phyloP scores from a whole-genome alignment of 148 eudicot species.

The Amaranthus cruentus region DNA sequence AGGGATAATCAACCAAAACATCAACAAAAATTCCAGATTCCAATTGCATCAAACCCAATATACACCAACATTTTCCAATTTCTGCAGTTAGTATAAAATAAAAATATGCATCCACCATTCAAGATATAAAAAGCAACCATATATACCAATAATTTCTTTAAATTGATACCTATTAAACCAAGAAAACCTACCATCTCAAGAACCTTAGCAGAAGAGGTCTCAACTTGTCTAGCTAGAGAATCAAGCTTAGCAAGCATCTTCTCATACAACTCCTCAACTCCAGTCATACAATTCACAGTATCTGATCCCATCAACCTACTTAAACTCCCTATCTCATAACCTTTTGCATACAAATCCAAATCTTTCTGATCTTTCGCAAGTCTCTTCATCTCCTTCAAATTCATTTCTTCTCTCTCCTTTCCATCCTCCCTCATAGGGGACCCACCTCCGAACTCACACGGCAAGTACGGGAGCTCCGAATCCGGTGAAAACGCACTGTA shows the following conservation, averaged over 20 bases:
- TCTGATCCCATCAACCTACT: slow-evolving; percentile 54
- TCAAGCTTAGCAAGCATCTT: slow-evolving; percentile 75
- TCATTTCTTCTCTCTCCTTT: slow-evolving; percentile 21
- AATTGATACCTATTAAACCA: too few species aligned
- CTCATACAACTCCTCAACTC: slow-evolving; percentile 71
- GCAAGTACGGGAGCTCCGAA: slow-evolving; percentile 44
- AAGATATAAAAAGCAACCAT: too few species aligned
- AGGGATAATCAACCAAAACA: not conserved
- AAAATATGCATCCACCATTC: not conserved
- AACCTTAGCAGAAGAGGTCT: slow-evolving; percentile 57
- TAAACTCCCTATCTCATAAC: slow-evolving; percentile 52
- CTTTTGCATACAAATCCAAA: slow-evolving; percentile 43
- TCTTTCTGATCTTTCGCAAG: slow-evolving; percentile 38
- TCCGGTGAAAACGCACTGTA: slow-evolving; percentile 54
- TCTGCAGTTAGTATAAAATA: not conserved
- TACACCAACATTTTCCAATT: not conserved
- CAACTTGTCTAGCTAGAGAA: slow-evolving; percentile 50
- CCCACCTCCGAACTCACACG: slow-evolving; percentile 33
- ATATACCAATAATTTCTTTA: too few species aligned
- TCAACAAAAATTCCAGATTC: not conserved
- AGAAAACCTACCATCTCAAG: slow-evolving; percentile 54
- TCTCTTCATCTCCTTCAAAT: slow-evolving; percentile 31
- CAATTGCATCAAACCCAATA: not conserved
- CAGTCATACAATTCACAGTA: slow-evolving; percentile 39
- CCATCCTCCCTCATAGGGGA: slow-evolving; percentile 42